Base-by-base conservation (phyloP, 805 yeast species). In the Yarrowia sp. region DNA sequence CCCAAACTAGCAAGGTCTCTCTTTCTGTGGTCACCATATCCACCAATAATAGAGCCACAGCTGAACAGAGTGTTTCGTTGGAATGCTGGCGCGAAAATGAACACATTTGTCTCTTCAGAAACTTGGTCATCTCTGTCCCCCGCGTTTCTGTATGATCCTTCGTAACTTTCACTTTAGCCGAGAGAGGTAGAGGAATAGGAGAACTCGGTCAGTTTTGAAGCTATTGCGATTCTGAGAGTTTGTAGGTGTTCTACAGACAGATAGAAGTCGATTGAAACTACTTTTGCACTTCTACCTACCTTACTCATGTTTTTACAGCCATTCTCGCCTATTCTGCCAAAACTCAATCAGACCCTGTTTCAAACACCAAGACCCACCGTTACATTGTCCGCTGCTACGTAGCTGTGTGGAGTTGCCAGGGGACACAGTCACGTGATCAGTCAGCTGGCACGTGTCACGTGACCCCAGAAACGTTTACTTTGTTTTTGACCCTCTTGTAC, bases 311-410 rank as follows among this genome's bases (percentile, higher is more conserved):
- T 24, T 24, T 24, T 24, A 24, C 6, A 0, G 30, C 6, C 30
- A 24, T 5, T 24, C 30, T 24, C 30, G 30, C 30, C 30, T 24
- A 24, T 19, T 17, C 24, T 6, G 17, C 47, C 49, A 13, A 30
- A 24, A 47, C 55, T 24, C 30, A 50, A 34, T 12, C 24, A n/a
- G 40, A 10, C 55, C 30, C 40, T 34, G 40, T 33, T 17, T 17
- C 15, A 50, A 9, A 47, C 39, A 10, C 20, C 40, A 33, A 50
- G 13, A 30, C 20, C 24, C 40, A 50, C 40, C 55, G 55, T 50
- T 50, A 50, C 55, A 50, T 50, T 34, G 55, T 50, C n/a, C 40
- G 12, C n/a, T 13, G 40, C 17, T 5, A 33, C 53, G 13, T 47
- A 24, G 30, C 30, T 24, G 30, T 24, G 30, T 4, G 30, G 30